Percentiles rank a stretch among this genome's conserved stretches.
These are phyloP conservation scores for Neopestalotiopsis sp. DNA, from an alignment of 2,329 filamentous ascomycete species.

Conservation along the genomic window DNA sequence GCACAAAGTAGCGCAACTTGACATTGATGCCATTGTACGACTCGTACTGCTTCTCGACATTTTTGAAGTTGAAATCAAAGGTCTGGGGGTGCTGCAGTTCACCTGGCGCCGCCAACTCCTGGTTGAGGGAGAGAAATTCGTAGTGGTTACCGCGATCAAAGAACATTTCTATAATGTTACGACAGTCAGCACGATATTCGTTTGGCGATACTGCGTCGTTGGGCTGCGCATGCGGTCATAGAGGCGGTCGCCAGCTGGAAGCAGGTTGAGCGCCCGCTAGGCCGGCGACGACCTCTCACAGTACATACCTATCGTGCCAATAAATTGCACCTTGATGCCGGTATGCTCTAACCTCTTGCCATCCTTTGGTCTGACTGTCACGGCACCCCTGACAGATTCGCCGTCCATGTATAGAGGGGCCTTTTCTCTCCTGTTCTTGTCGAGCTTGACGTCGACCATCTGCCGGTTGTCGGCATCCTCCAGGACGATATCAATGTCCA, in stretches of 20 bases:
- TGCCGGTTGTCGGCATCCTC: constrained; percentile 92
- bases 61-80: constrained; percentile 99
- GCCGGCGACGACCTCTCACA: not conserved
- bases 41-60: constrained; percentile 99
- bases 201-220: not conserved
- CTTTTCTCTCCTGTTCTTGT: constrained; percentile 97
- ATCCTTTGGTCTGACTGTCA: constrained; percentile 96
- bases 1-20: constrained; percentile 96
- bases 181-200: constrained; percentile 12
- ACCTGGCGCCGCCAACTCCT: constrained; percentile 94
- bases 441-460: constrained; percentile 96
- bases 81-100: constrained; percentile 99
- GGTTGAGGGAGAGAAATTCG: constrained; percentile 96
- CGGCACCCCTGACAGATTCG: constrained; percentile 95
- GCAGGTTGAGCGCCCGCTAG: not conserved
- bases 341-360: constrained; percentile 97
- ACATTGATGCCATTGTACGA: constrained; percentile 99
- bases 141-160: constrained; percentile 99
- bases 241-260: not conserved
- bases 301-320: constrained; percentile 87
- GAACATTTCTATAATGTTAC: constrained; percentile 85
- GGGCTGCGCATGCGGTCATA: not conserved
- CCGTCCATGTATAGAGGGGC: constrained; percentile 97
- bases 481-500: constrained; percentile 98
- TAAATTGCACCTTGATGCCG: constrained; percentile 99